Percentiles rank a stretch among this genome's conserved stretches.
Evolutionary conservation across 2,329 filamentous ascomycete species (phyloP).

Genomic region (Hypoxylon sp.): DNA sequence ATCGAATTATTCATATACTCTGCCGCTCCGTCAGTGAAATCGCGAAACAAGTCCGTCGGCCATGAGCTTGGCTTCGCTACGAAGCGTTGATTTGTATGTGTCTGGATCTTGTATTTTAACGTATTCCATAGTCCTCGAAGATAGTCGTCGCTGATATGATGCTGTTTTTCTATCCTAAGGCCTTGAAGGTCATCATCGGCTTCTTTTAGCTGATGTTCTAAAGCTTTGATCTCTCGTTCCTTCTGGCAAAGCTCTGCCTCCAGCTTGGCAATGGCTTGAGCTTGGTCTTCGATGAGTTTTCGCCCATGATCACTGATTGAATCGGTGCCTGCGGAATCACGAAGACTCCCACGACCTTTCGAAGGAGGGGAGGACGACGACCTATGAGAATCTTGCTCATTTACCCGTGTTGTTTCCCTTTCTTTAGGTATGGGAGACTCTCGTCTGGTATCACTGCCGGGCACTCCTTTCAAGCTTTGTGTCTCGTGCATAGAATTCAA

Average conservation of each 20-base stretch:
- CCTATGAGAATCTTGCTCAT: neutral
- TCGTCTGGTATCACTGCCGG: neutral
- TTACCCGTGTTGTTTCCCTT: neutral
- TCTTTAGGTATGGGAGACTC: neutral
- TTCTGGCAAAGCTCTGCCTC: neutral
- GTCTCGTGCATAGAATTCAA: neutral
- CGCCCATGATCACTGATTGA: neutral
- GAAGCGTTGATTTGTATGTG: conserved; percentile 12
- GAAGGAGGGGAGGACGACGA: conserved; percentile 1
- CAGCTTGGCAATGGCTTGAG: neutral
- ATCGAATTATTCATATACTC: conserved; percentile 1
- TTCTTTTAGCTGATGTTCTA: conserved; percentile 2
- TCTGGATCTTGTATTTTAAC: conserved; percentile 7
- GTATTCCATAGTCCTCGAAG: neutral
- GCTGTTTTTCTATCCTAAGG: neutral
- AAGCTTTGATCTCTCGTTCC: neutral
- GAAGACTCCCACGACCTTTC: neutral
- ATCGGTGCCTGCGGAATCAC: neutral
- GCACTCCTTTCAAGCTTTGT: neutral
- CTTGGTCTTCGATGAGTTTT: neutral
- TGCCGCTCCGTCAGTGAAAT: neutral
- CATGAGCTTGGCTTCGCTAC: neutral
- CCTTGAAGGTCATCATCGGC: conserved; percentile 7
- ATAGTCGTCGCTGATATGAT: conserved; percentile 13
- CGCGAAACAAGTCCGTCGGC: neutral